These are phyloP conservation scores for Mycena rebaudengoi DNA, from an alignment of 768 basidiomycete genomes.

Conservation along the genomic window DNA sequence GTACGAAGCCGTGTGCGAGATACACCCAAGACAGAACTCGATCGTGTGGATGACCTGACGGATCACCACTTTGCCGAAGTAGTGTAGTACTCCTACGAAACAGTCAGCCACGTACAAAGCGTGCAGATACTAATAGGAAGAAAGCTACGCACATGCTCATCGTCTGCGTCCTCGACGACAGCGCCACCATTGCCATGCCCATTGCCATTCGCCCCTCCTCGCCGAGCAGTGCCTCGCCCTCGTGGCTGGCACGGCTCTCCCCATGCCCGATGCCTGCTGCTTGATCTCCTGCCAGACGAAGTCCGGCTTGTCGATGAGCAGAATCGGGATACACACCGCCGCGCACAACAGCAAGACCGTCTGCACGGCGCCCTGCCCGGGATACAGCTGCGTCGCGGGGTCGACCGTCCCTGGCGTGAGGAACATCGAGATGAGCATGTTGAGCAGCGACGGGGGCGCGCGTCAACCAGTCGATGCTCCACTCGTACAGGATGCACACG, in stretches of 20 bases:
- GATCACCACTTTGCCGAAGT: slow-evolving; percentile 93
- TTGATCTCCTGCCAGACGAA: slow-evolving; percentile 90
- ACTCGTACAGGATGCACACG: slow-evolving; percentile 95
- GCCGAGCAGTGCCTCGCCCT: slow-evolving; percentile 75
- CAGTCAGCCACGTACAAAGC: slow-evolving; percentile 23
- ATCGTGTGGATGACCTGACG: too few relatives aligned
- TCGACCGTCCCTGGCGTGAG: slow-evolving; percentile 85
- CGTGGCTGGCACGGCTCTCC: slow-evolving; percentile 65
- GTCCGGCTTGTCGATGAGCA: slow-evolving; percentile 86
- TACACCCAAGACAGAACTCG: slow-evolving; percentile 97
- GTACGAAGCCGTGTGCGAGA: slow-evolving; percentile 96
- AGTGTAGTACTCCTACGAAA: slow-evolving; percentile 79
- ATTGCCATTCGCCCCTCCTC: too few relatives aligned
- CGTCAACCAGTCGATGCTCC: slow-evolving; percentile 91
- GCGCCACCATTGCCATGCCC: slow-evolving; percentile 63
- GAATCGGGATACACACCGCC: slow-evolving; percentile 91
- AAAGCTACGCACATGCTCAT: slow-evolving; percentile 69
- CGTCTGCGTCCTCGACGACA: slow-evolving; percentile 73
- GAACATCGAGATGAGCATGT: slow-evolving; percentile 98
- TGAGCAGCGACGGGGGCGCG: slow-evolving; percentile 88
- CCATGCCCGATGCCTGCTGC: slow-evolving; percentile 67
- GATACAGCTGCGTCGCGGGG: slow-evolving; percentile 75
- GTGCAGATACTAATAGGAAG: slow-evolving; percentile 22
- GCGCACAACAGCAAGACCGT: slow-evolving; percentile 81
- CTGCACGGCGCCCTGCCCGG: slow-evolving; percentile 89